Percentiles rank a stretch among this genome's conserved stretches.
Conservation (phyloP, 305 asterid species). For the Stenogyne calaminthoides region DNA sequence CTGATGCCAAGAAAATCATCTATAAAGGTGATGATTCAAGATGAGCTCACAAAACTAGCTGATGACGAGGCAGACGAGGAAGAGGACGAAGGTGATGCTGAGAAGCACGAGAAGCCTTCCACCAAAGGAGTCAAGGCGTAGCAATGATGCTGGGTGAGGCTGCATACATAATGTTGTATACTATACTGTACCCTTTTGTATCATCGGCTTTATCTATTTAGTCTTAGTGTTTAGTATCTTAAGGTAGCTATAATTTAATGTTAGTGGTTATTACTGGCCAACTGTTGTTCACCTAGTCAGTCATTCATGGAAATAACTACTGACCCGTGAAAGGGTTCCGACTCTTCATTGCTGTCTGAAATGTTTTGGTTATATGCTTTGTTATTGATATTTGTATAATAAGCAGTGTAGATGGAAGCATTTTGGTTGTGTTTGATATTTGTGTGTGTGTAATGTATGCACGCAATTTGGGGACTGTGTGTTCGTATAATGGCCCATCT, state of each 20-base stretch:
- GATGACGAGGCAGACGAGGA: slow-evolving; percentile 47
- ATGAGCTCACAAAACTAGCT: slow-evolving; percentile 76
- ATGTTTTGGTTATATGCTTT: not conserved
- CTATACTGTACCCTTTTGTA: not conserved
- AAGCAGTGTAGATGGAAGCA: not conserved
- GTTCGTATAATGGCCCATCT: too few species aligned
- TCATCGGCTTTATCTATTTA: not conserved
- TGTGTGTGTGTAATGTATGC: too few species aligned
- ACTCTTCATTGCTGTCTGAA: not conserved
- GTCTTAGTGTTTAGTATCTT: not conserved
- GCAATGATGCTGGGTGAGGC: slow-evolving; percentile 15
- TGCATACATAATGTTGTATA: slow-evolving; percentile 34
- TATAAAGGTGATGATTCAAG: slow-evolving; percentile 79
- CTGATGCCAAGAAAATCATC: slow-evolving; percentile 61
- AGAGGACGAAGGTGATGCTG: slow-evolving; percentile 50
- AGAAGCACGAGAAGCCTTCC: slow-evolving; percentile 48
- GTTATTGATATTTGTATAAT: slow-evolving; percentile 8
- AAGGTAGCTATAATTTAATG: slow-evolving; percentile 27
- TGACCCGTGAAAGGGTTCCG: not conserved
- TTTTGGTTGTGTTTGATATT: not conserved
- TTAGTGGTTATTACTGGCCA: not conserved
- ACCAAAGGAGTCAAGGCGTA: slow-evolving; percentile 49
- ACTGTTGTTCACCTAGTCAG: slow-evolving; percentile 25
- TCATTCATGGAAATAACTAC: slow-evolving; percentile 20
- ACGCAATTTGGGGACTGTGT: too few species aligned